A percentile compares a stretch with the other conserved stretches of the same genome.
phyloP scores from a whole-genome alignment of 2,329 filamentous ascomycete genomes.

The Penicillium sp. region DNA sequence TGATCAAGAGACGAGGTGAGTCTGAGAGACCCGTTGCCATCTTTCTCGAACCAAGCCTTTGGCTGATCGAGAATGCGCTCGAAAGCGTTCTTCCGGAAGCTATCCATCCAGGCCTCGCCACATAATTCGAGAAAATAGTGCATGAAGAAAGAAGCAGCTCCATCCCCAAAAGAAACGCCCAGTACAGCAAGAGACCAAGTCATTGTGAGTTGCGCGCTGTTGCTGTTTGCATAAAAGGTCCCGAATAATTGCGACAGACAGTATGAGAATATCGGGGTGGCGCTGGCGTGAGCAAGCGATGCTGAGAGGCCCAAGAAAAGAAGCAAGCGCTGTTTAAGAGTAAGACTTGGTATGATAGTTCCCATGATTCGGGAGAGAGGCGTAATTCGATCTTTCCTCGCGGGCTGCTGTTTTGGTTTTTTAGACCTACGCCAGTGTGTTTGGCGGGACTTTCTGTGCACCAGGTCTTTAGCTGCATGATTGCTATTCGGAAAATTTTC shows the following conservation, averaged over 20 bases:
- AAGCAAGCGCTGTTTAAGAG: constrained; percentile 51
- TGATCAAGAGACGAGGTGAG: constrained; percentile 75
- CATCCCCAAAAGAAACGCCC: constrained; percentile 68
- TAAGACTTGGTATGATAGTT: constrained; percentile 71
- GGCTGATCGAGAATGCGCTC: constrained; percentile 73
- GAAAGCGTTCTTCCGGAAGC: constrained; percentile 68
- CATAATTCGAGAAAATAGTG: constrained; percentile 72
- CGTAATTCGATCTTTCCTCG: constrained; percentile 4
- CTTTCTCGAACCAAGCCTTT: constrained; percentile 73
- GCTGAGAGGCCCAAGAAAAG: constrained; percentile 64
- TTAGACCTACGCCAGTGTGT: neutral
- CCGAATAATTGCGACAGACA: constrained; percentile 71
- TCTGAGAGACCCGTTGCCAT: constrained; percentile 63
- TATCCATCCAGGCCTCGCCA: constrained; percentile 76
- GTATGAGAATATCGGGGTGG: constrained; percentile 75
- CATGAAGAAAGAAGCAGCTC: constrained; percentile 63
- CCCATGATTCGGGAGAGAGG: constrained; percentile 59
- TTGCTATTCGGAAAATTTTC: neutral
- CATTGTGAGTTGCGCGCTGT: constrained; percentile 55
- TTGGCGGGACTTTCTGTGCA: neutral
- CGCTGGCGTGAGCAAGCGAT: constrained; percentile 65
- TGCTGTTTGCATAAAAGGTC: constrained; percentile 63
- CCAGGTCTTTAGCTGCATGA: neutral
- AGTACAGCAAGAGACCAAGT: constrained; percentile 73
- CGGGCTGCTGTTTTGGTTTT: neutral